A percentile compares a stretch with the other conserved stretches of the same genome.
Conservation (phyloP, 2,329 filamentous ascomycete genomes). For the Thelonectria discophora region DNA sequence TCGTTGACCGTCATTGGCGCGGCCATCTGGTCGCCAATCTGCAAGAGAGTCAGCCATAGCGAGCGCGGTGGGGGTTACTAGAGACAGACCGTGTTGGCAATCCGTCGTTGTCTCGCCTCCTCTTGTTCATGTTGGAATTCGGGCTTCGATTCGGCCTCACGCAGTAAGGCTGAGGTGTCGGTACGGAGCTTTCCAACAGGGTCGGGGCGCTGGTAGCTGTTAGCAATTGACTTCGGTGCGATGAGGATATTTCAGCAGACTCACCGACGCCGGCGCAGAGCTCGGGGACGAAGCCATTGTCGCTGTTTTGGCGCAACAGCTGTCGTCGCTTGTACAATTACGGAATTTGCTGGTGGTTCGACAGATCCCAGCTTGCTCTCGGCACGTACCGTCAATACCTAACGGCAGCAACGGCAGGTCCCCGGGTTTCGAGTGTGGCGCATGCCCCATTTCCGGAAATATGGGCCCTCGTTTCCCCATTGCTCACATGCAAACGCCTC, state of each 20-base stretch:
- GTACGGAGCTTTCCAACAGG: conserved; percentile 53
- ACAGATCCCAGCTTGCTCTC: conserved; percentile 28
- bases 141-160: conserved; percentile 50
- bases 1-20: conserved; percentile 89
- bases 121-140: conserved; percentile 50
- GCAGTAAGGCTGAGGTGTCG: conserved; percentile 49
- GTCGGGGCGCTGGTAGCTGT: conserved; percentile 45
- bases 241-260: conserved; percentile 20
- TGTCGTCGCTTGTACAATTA: conserved; percentile 32
- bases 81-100: conserved; percentile 49
- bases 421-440: conserved; percentile 18
- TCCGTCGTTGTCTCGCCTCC: conserved; percentile 51
- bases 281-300: conserved; percentile 48
- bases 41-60: conserved; percentile 30
- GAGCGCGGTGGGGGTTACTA: not conserved
- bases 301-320: conserved; percentile 27
- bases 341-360: conserved; percentile 36
- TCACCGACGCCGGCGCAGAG: conserved; percentile 44
- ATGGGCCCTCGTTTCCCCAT: not conserved
- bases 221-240: conserved; percentile 30
- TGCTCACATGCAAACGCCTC: conserved; percentile 15
- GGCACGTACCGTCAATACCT: conserved; percentile 12
- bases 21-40: conserved; percentile 76
- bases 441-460: not conserved
- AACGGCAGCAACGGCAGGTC: conserved; percentile 9